Evolutionary conservation across 345 rosid genomes (phyloP), one percentile per base, ranked within the genome.

Genomic region (Xanthoceras sorbifolium): DNA sequence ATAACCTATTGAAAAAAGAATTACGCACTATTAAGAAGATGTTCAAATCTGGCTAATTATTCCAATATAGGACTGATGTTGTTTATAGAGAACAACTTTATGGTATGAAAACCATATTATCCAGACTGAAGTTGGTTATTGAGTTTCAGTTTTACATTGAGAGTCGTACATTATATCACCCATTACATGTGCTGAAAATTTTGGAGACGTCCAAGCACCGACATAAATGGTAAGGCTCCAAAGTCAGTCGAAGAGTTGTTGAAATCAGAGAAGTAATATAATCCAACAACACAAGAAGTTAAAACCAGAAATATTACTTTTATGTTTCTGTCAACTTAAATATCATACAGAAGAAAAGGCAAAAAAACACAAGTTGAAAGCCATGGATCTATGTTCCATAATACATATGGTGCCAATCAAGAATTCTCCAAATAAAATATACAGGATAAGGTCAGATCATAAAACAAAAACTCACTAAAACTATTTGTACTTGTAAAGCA

Each of bases 401-500:
- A 23, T 59, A 59, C 44, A 42, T 17, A 26, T 18, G 52, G 36
- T 1, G 32, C 36, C 50, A 17, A 69, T 15, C 2, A 72, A n/a
- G n/a, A 23, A 55, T 57, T 54, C 63, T n/a, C 20, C 76, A 40
- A 60, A 62, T 42, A 38, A 11, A 38, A 40, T 42, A 17, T 4
- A 26, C 40, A 59, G 0, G 14, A 34, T 0, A 67, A 7, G 12
- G 12, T 28, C 28, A 52, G 18, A 31, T 54, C 1, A 31, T 18
- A 32, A 10, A 67, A 62, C 32, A n/a, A 63, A 29, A 34, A 0
- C 8, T 71, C 31, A 20, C 22, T 40, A 52, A 36, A 40, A 14
- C 82, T 83, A 92, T 55, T 76, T 77, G 80, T 91, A 94, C 70
- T 64, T 77, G 86, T 91, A 85, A 61, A 85, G 63, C 79, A 85